A percentile compares a stretch with the other conserved stretches of the same genome.
phyloP scores from a whole-genome alignment of 768 basidiomycete genomes.

The Pisolithus orientalis region DNA sequence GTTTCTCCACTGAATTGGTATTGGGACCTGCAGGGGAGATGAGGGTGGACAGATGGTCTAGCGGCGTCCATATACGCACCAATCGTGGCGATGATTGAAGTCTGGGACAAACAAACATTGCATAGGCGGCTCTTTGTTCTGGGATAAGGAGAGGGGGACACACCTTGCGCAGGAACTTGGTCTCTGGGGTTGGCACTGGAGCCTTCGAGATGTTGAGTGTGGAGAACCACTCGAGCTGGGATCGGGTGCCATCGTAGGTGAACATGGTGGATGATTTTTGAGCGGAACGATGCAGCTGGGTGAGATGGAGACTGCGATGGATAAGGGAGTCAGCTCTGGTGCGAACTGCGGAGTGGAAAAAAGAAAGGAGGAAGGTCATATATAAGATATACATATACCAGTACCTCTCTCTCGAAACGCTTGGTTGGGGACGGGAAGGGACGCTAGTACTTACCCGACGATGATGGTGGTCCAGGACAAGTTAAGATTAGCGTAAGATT shows the following conservation, averaged over 20 bases:
- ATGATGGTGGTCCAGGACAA: not conserved
- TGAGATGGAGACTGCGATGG: not conserved
- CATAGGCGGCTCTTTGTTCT: conserved; percentile 1
- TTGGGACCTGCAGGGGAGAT: conserved; percentile 69
- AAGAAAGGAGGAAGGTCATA: conserved; percentile 3
- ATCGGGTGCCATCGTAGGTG: conserved; percentile 54
- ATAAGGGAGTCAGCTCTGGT: conserved; percentile 9
- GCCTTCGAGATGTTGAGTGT: conserved; percentile 69
- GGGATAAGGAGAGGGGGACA: conserved; percentile 12
- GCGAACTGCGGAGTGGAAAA: conserved; percentile 11
- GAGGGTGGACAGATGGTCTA: not conserved
- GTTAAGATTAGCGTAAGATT: not conserved
- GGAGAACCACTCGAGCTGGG: conserved; percentile 92
- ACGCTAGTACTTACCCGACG: conserved; percentile 16
- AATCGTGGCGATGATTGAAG: conserved; percentile 97
- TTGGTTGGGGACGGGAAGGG: not conserved
- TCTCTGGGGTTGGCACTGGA: conserved; percentile 65
- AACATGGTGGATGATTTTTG: conserved; percentile 36
- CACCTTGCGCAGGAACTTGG: conserved; percentile 90
- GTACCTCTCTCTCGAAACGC: not conserved
- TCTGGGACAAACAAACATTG: conserved; percentile 43
- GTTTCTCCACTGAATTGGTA: conserved; percentile 86
- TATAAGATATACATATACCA: not conserved
- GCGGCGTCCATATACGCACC: conserved; percentile 42
- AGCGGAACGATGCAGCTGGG: conserved; percentile 4